Evolutionary conservation across 495 filamentous ascomycete genomes (phyloP), one percentile per base, ranked within the genome.

Genomic region (Penicillium nucicola): DNA sequence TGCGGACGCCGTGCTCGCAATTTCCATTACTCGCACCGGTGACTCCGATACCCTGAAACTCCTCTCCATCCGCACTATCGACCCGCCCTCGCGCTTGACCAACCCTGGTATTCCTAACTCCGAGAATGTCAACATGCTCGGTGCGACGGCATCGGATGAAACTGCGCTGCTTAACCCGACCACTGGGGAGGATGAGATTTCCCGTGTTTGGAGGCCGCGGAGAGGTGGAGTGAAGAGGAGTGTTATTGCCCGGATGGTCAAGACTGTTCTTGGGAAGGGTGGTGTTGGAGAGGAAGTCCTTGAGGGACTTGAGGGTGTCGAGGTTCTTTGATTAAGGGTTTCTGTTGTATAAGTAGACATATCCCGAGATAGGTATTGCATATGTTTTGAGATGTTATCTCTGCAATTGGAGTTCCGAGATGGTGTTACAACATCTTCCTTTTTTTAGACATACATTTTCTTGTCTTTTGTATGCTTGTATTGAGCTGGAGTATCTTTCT

Each of bases 211-310:
- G 90, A 84, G 81, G 58, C 84, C 89, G 19, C 81, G 85, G 20
- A 68, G 86, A 17, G 89, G 88, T 33, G 90, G 90, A 3, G 75
- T 89, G 19, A 88, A 85, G 78, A 79, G 87, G 60, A 72, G 66
- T 22, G 69, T 88, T 23, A 69, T 95, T 57, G 74, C 78, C 15
- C 74, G 75, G 48, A 84, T 95, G 77, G 74, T 89, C 9, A 75
- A 78, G 58, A 80, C 83, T 61, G 81, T 85, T 33, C 52, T 89
- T 41, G 76, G 83, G 54, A 75, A 74, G 53, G 88, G 88, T 1
- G 90, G 90, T 19, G 84, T 95, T 22, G 89, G 85, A 12, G 86
- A 89, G 53, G 90, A 96, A 69, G 88, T 96, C 2, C 68, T 95
- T 52, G 82, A 83, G 44, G 90, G 86, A 5, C 67, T 96, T 59